Evolutionary conservation across 1,284 basidiomycete genomes (phyloP), one percentile per base, ranked within the genome.

Genomic region (Moesziomyces aphidis): DNA sequence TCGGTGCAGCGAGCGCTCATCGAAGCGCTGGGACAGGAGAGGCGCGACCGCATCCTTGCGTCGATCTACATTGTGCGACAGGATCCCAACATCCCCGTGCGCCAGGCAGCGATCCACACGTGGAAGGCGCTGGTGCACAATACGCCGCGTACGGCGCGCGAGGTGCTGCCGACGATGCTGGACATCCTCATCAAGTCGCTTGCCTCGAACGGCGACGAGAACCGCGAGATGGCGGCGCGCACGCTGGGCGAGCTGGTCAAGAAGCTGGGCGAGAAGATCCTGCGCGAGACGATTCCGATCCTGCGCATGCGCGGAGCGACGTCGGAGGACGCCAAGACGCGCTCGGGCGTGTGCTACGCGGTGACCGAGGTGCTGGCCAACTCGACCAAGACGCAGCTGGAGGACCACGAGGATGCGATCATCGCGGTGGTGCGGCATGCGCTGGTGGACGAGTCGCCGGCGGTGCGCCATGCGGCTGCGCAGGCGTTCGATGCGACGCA

Each of bases 111-210:
- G 0, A 90, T 96, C 59, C 94, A 96, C 74, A 97, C 98, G 74
- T 99, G 97, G 97, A 99, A 99, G 86, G 95, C 93, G 1, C 88
- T 99, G 71, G 95, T 99, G 26, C 90, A 94, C 85, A 99, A 88
- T 85, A 86, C 86, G 69, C 86, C 81, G 2, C 73, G 78, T 21
- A 83, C 86, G 89, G 95, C 97, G n/a, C 91, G 95, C 73, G 97
- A 99, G 85, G 92, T 99, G 66, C 88, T 99, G 51, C 91, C 93
- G 1, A 90, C 93, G 31, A 83, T 84, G 81, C 77, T 84, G 61
- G 81, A 84, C 60, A 73, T 83, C 61, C 90, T 99, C 78, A 89
- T 97, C 75, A 88, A 89, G 76, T 90, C 61, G 51, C 90, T 97
- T 56, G 92, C 93, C 45, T 90, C 90, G 67, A 88, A 90, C 42